Evolutionary conservation across 305 asterid genomes (phyloP).

Genomic region (Fraxinus paxiana): DNA sequence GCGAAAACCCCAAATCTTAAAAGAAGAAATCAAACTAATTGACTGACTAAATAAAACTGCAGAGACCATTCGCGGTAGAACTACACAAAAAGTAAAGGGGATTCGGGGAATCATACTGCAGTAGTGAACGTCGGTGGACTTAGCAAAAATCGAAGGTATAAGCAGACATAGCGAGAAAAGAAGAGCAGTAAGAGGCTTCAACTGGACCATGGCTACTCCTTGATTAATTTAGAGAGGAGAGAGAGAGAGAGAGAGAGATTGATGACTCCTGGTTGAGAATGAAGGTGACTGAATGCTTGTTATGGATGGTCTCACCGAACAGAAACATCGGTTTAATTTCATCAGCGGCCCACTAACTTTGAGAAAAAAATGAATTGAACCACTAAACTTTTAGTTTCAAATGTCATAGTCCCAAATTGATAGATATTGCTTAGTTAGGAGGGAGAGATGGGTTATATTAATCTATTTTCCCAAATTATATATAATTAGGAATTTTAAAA

Average conservation of each 20-base stretch:
- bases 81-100: neutral
- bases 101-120: conserved; percentile 23
- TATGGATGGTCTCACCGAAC: neutral
- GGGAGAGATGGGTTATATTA: neutral
- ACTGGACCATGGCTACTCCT: neutral
- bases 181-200: conserved; percentile 7
- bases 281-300: neutral
- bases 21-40: neutral
- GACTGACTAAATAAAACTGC: neutral
- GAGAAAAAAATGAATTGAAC: neutral
- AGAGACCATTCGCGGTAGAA: neutral
- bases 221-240: neutral
- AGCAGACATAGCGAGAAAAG: conserved; percentile 24
- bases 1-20: neutral
- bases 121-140: conserved; percentile 17
- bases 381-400: neutral
- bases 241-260: neutral
- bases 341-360: neutral
- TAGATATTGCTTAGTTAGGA: neutral
- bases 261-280: neutral
- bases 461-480: neutral
- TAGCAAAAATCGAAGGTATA: conserved; percentile 28
- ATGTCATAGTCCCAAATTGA: too few species aligned
- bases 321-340: neutral
- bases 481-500: neutral